Conservation (phyloP, 179 eudicot genomes). For the Beta lomatogona region DNA sequence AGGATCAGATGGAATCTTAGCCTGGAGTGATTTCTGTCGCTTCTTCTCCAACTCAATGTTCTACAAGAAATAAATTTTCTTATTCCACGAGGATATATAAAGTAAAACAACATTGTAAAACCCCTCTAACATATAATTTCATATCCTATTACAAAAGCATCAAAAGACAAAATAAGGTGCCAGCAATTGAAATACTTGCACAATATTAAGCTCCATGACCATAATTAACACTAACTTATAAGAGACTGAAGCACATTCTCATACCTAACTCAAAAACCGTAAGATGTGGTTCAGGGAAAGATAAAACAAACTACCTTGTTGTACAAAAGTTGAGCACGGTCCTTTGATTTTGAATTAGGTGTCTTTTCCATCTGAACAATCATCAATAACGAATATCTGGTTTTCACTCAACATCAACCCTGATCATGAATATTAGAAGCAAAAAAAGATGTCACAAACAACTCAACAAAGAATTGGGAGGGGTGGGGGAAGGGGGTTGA, state of each 20-base stretch:
- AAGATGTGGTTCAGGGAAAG: not conserved
- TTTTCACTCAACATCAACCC: constrained; percentile 37
- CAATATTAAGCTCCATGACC: not conserved
- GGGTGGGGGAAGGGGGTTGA: not conserved
- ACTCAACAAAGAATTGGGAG: not conserved
- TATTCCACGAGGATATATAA: not conserved
- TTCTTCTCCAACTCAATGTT: constrained; percentile 79
- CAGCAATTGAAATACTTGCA: not conserved
- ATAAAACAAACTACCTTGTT: constrained; percentile 52
- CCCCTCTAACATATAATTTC: not conserved
- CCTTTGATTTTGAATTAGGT: constrained; percentile 48
- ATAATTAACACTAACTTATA: not conserved
- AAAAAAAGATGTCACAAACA: not conserved
- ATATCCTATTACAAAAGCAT: not conserved
- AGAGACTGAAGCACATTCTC: not conserved
- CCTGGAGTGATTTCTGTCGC: constrained; percentile 70
- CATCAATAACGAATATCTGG: constrained; percentile 36
- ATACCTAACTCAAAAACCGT: not conserved
- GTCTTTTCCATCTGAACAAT: constrained; percentile 67
- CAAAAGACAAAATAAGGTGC: not conserved
- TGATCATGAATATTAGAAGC: constrained; percentile 16
- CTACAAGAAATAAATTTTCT: constrained; percentile 33
- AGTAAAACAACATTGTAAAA: not conserved
- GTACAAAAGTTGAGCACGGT: constrained; percentile 60
- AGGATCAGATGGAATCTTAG: constrained; percentile 81